Base-by-base conservation (phyloP, 139 green algal genomes). In the Chlorokybus atmophyticus region DNA sequence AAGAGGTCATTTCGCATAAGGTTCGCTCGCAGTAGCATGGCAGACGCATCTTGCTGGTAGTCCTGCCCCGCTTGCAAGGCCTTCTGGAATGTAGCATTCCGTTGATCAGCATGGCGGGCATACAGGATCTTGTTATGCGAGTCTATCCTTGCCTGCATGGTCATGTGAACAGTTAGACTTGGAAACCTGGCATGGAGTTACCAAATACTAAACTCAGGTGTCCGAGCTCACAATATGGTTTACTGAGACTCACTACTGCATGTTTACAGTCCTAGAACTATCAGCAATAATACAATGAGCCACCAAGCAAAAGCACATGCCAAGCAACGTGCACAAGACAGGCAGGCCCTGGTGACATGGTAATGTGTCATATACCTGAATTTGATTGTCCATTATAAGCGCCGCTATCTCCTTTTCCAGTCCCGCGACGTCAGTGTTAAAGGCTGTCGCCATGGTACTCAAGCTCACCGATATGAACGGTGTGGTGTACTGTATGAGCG, bases 381-480 rank as follows among this genome's bases (percentile, higher is more conserved):
- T 80, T 29, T 87, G 55, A 3, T 82, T 67, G 3, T 79, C 70
- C 68, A 75, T 76, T 42, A 96, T 93, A 3, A 96, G 81, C 17
- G 30, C 26, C 2, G 75, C 80, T n/a, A 92, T 57, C 67, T 92
- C 82, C 63, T 80, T 78, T 66, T 87, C 70, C 17, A 92, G 66
- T 1, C 64, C 74, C 50, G 51, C 61, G 6, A 83, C 67, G 24
- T 52, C 64, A 0, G 79, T 89, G 67, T 81, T 82, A 60, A 93
- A 92, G 19, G 82, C 78, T 0, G 50, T 51, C 3, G 82, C 82
- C 88, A 96, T 96, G 42, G 58, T 68, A 4, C 32, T 28, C 31
- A 96, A 75, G 52, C 83, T 64, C 23, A 96, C 82, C 7, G 73
- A 79, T 3, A 68, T 79, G 74, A 93, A 96, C 32, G 88, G 88